phyloP scores from a whole-genome alignment of 345 rosid genomes.

The Ceriops decandra region DNA sequence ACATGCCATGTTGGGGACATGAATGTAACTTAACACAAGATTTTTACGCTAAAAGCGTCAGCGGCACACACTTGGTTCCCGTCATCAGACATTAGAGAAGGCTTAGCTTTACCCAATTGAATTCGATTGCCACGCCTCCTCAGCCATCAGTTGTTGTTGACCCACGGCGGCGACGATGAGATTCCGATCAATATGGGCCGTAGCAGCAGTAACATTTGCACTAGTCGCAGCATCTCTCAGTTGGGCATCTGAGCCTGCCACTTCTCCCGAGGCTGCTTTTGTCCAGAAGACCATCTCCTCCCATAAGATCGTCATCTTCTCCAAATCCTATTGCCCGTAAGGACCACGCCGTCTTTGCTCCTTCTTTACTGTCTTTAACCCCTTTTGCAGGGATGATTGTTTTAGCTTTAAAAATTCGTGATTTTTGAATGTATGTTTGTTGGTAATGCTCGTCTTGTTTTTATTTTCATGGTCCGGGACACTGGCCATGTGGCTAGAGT shows the following conservation, averaged over 20 bases:
- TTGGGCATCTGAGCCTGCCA: conserved; percentile 48
- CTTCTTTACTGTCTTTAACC: background rate
- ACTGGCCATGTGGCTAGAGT: too few species aligned
- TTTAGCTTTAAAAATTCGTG: background rate
- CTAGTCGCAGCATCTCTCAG: conserved; percentile 10
- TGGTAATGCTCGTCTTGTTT: background rate
- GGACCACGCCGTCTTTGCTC: conserved; percentile 13
- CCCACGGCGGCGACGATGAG: conserved; percentile 14
- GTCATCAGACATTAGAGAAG: too few species aligned
- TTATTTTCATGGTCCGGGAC: too few species aligned
- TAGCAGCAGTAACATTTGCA: conserved; percentile 1
- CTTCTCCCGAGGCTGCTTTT: conserved; percentile 39
- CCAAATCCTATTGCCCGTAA: conserved; percentile 98
- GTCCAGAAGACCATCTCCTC: conserved; percentile 75
- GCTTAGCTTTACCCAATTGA: too few species aligned
- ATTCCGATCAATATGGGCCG: conserved; percentile 6
- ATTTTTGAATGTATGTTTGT: too few species aligned
- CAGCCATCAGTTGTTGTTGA: too few species aligned
- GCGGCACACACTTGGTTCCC: too few species aligned
- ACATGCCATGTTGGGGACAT: too few species aligned
- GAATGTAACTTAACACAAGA: too few species aligned
- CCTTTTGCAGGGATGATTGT: background rate
- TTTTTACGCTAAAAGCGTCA: too few species aligned
- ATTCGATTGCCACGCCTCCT: too few species aligned
- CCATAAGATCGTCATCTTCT: conserved; percentile 90